A percentile compares a stretch with the other conserved stretches of the same genome.
Conservation (phyloP, 305 asterid genomes). For the Ajuga reptans region DNA sequence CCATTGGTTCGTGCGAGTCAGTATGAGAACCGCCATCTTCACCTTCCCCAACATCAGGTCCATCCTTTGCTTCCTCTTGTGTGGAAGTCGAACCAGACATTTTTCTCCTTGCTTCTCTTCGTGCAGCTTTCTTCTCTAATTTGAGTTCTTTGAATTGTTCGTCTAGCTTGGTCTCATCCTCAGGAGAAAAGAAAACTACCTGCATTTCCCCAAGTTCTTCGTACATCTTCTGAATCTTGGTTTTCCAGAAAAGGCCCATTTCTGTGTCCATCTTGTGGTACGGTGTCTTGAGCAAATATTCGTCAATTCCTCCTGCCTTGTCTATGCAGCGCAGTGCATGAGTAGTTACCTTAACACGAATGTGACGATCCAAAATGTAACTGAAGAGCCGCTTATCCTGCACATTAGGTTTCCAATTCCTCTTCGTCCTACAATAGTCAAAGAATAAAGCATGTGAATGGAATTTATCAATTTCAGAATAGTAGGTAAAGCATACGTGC, state of each 20-base stretch:
- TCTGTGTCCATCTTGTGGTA: slow-evolving; percentile 92
- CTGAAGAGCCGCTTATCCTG: slow-evolving; percentile 91
- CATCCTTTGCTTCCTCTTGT: slow-evolving; percentile 33
- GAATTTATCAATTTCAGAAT: not conserved
- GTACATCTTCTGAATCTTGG: slow-evolving; percentile 79
- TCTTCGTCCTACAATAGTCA: slow-evolving; percentile 54
- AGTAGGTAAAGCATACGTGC: not conserved
- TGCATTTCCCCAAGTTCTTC: slow-evolving; percentile 88
- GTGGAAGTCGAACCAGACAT: slow-evolving; percentile 50
- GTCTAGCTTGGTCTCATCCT: slow-evolving; percentile 63
- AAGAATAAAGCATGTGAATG: slow-evolving; percentile 22
- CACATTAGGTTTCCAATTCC: slow-evolving; percentile 87
- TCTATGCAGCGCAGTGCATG: slow-evolving; percentile 97
- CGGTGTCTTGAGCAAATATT: slow-evolving; percentile 87
- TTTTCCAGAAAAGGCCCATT: slow-evolving; percentile 81
- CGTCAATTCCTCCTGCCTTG: slow-evolving; percentile 95
- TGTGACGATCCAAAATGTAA: slow-evolving; percentile 72
- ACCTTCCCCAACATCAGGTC: slow-evolving; percentile 22
- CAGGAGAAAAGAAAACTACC: slow-evolving; percentile 74
- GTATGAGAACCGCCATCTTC: slow-evolving; percentile 25
- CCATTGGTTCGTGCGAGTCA: slow-evolving; percentile 43
- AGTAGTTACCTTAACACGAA: slow-evolving; percentile 78
- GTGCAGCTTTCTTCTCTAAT: slow-evolving; percentile 47
- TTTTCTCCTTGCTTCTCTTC: slow-evolving; percentile 68
- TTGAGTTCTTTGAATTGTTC: slow-evolving; percentile 50